Conservation (phyloP, 2,329 filamentous ascomycete species). For the Diplodia intermedia region DNA sequence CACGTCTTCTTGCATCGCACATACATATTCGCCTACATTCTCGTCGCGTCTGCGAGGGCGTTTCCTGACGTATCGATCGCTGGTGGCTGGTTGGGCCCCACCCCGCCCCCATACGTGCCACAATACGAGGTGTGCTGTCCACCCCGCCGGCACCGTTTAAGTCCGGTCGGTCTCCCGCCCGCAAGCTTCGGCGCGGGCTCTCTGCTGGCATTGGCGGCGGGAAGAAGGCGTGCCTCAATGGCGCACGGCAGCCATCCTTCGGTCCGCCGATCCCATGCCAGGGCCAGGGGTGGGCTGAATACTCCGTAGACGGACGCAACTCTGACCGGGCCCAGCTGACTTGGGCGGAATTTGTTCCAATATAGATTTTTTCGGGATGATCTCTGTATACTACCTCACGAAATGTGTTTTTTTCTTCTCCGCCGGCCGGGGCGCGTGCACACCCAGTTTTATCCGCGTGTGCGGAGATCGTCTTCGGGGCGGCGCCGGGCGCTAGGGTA, state of each 20-base stretch:
- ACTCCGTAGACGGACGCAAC: background rate
- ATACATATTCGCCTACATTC: background rate
- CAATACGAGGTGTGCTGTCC: background rate
- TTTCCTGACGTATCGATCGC: background rate
- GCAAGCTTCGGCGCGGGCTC: background rate
- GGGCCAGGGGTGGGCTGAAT: background rate
- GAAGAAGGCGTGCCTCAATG: background rate
- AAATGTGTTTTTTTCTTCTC: background rate
- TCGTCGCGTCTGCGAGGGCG: background rate
- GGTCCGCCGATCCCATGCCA: conserved; percentile 15
- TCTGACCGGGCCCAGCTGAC: background rate
- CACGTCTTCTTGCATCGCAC: background rate
- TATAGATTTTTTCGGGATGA: background rate
- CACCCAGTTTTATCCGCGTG: background rate
- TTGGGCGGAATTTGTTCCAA: background rate
- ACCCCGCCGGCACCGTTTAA: background rate
- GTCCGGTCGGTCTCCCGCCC: background rate
- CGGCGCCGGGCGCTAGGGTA: background rate
- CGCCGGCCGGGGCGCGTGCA: background rate
- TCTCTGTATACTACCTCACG: background rate
- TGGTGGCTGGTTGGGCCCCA: background rate
- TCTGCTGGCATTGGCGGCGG: too few relatives aligned
- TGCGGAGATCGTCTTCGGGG: background rate
- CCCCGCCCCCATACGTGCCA: background rate
- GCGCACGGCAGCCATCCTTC: conserved; percentile 11